Conservation (phyloP, 164 flowering plant species). For the Echeveria elegans region DNA sequence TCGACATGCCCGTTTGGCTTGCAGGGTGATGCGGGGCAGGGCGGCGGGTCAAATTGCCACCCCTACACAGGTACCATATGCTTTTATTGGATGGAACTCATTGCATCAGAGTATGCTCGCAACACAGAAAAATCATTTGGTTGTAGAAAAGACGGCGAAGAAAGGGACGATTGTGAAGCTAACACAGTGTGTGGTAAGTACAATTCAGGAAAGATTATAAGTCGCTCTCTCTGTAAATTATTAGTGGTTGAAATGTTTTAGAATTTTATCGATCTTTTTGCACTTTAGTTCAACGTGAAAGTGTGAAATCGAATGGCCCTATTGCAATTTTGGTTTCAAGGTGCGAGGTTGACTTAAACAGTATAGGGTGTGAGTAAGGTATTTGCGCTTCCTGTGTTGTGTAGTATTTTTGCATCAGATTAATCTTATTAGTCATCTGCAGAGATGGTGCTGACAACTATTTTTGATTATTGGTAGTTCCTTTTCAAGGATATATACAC, state of each 20-base stretch:
- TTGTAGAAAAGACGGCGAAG: constrained; percentile 38
- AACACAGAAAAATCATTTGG: constrained; percentile 53
- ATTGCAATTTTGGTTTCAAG: too few species aligned
- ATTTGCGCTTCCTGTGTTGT: neutral
- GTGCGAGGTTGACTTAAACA: too few species aligned
- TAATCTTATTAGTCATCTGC: neutral
- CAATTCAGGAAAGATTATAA: constrained; percentile 54
- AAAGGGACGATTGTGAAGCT: constrained; percentile 60
- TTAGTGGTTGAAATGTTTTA: too few species aligned
- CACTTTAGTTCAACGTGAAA: too few species aligned
- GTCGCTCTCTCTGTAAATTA: neutral
- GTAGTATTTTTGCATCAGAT: neutral
- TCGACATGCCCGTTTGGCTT: too few species aligned
- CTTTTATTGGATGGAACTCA: constrained; percentile 62
- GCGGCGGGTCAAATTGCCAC: too few species aligned
- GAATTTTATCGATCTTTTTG: too few species aligned
- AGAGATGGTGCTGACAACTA: neutral
- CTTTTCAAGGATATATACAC: neutral
- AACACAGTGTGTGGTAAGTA: constrained; percentile 49
- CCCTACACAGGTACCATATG: constrained; percentile 60
- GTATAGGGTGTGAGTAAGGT: too few species aligned
- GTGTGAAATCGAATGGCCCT: too few species aligned
- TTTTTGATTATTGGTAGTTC: neutral
- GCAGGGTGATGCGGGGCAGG: too few species aligned
- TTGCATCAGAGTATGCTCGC: constrained; percentile 80